Conservation (phyloP, 2,329 filamentous ascomycete genomes). For the Aspergillus melleus region DNA sequence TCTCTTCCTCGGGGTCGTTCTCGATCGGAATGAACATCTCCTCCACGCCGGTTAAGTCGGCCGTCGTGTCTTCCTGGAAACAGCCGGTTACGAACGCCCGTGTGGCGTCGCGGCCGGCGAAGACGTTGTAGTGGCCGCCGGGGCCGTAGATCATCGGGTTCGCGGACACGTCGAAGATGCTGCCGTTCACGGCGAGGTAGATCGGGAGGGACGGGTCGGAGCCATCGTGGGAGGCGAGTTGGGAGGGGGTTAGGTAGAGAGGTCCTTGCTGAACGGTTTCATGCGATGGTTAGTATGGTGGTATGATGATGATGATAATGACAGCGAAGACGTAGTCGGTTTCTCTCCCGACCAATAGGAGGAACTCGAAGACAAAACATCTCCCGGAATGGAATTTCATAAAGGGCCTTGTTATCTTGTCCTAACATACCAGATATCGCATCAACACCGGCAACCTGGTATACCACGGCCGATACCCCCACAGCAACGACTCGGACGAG, state of each 20-base stretch:
- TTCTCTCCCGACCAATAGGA: not conserved
- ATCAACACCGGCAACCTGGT: constrained; percentile 60
- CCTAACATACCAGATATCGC: constrained; percentile 54
- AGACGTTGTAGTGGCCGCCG: constrained; percentile 82
- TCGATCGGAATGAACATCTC: constrained; percentile 74
- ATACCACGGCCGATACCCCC: constrained; percentile 67
- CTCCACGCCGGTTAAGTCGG: constrained; percentile 84
- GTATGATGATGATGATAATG: not conserved
- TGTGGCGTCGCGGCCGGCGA: constrained; percentile 82
- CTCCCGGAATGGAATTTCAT: too few species aligned
- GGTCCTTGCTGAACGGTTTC: constrained; percentile 51
- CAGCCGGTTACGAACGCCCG: constrained; percentile 91
- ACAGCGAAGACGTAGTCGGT: not conserved
- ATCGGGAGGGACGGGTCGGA: constrained; percentile 72
- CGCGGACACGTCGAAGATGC: constrained; percentile 64
- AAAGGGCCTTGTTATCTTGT: not conserved
- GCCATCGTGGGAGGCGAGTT: constrained; percentile 78
- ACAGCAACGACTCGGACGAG: constrained; percentile 67
- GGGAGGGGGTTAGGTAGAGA: constrained; percentile 68
- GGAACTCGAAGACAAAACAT: not conserved
- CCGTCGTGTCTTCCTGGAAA: constrained; percentile 79
- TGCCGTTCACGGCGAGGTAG: constrained; percentile 79
- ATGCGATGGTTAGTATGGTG: not conserved
- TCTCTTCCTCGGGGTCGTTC: constrained; percentile 50
- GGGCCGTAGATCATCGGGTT: constrained; percentile 67